Evolutionary conservation across 805 yeast genomes (phyloP).

Genomic region (Metahyphopichia silvanorum): DNA sequence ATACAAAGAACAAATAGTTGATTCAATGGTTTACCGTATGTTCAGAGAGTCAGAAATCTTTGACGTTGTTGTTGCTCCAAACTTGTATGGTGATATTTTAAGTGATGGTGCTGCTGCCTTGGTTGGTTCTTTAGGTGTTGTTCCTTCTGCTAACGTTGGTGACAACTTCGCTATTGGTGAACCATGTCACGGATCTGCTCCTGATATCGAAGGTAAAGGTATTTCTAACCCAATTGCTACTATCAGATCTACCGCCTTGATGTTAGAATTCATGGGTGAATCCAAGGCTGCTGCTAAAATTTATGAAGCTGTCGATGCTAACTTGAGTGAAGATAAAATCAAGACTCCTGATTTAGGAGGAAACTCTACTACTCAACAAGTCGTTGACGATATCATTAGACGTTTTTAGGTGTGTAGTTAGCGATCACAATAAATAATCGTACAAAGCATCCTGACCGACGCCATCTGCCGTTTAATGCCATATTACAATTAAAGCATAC

Average conservation of each 20-base stretch:
- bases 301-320: constrained; percentile 91
- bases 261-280: constrained; percentile 96
- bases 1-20: constrained; percentile 94
- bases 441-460: too few species aligned
- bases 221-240: constrained; percentile 97
- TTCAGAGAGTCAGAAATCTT: constrained; percentile 97
- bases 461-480: too few species aligned
- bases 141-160: constrained; percentile 97
- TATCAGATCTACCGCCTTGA: constrained; percentile 93
- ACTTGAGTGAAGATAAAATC: constrained; percentile 71
- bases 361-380: constrained; percentile 78
- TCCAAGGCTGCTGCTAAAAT: constrained; percentile 87
- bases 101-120: constrained; percentile 98
- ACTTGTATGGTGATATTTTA: constrained; percentile 94
- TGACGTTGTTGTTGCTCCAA: constrained; percentile 98
- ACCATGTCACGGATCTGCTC: constrained; percentile 99
- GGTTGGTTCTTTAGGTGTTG: constrained; percentile 96
- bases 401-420: constrained; percentile 31
- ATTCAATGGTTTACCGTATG: constrained; percentile 98
- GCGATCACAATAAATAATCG: too few species aligned
- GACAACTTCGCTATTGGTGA: constrained; percentile 96
- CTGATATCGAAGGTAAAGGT: constrained; percentile 95
- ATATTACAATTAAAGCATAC: too few species aligned
- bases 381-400: constrained; percentile 74
- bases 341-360: constrained; percentile 98